A percentile compares a stretch with the other conserved stretches of the same genome.
Evolutionary conservation across 257 asterid genomes (phyloP).

Genomic region (Knoxia roxburghii): DNA sequence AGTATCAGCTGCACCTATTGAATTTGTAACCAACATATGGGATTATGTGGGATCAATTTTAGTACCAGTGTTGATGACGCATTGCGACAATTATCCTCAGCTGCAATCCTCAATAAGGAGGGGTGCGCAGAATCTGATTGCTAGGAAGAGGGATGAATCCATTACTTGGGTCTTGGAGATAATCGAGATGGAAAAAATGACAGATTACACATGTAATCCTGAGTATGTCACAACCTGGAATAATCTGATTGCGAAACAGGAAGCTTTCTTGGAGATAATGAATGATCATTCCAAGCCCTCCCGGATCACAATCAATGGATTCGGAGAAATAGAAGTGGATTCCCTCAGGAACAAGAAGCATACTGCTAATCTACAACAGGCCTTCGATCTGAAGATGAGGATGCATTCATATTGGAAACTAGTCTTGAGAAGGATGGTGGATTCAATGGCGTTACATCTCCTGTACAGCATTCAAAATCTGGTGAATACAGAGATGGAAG

Average conservation of each 20-base stretch:
- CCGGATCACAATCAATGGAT: constrained; percentile 3
- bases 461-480: constrained; percentile 20
- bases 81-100: constrained; percentile 9
- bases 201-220: constrained; percentile 17
- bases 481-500: constrained; percentile 24
- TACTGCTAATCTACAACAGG: constrained; percentile 10
- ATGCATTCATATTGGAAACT: constrained; percentile 30
- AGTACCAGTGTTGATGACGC: background rate
- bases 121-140: constrained; percentile 8
- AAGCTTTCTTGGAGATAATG: constrained; percentile 12
- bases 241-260: constrained; percentile 10
- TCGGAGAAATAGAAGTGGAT: constrained; percentile 15
- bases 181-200: constrained; percentile 17
- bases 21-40: constrained; percentile 1
- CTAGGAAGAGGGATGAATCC: constrained; percentile 19
- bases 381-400: constrained; percentile 32
- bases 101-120: constrained; percentile 1
- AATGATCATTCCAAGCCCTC: background rate
- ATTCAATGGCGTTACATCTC: constrained; percentile 30
- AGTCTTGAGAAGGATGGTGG: constrained; percentile 29
- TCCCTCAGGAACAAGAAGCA: constrained; percentile 18
- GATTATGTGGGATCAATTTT: background rate
- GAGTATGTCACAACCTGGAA: constrained; percentile 2
- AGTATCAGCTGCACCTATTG: background rate
- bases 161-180: constrained; percentile 20